These are phyloP conservation scores for Epichloe sp. DNA, from an alignment of 2,329 filamentous ascomycete genomes.

Conservation along the genomic window DNA sequence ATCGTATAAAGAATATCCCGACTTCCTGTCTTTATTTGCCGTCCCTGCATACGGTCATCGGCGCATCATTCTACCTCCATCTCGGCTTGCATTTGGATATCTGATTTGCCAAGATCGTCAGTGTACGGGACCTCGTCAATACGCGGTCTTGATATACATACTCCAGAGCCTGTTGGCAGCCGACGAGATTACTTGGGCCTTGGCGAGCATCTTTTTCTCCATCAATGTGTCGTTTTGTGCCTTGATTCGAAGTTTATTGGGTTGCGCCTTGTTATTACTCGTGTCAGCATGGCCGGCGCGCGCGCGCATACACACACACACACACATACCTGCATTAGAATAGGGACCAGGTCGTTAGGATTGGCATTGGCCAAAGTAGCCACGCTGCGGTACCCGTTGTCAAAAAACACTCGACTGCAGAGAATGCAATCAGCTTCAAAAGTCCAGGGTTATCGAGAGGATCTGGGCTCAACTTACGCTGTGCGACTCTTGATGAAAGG, in stretches of 20 bases:
- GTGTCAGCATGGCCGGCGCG: slow-evolving; percentile 1
- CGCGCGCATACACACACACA: neutral
- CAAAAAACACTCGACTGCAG: slow-evolving; percentile 49
- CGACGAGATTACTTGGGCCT: slow-evolving; percentile 54
- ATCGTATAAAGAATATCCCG: neutral
- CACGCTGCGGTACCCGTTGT: slow-evolving; percentile 60
- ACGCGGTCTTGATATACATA: slow-evolving; percentile 22
- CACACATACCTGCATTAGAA: slow-evolving; percentile 52
- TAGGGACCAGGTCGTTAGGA: slow-evolving; percentile 51
- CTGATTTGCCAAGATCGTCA: slow-evolving; percentile 15
- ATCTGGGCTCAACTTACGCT: slow-evolving; percentile 30
- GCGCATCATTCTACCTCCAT: slow-evolving; percentile 27
- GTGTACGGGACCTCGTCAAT: neutral
- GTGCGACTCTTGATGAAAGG: slow-evolving; percentile 68
- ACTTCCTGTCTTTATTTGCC: neutral
- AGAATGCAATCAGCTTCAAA: neutral
- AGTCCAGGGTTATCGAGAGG: neutral
- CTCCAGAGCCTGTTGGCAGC: slow-evolving; percentile 60
- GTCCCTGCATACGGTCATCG: neutral
- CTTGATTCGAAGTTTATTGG: slow-evolving; percentile 46
- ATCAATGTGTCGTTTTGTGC: slow-evolving; percentile 44
- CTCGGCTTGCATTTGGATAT: slow-evolving; percentile 37
- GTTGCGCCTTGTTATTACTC: slow-evolving; percentile 39
- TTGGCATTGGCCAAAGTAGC: slow-evolving; percentile 57
- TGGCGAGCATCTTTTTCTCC: slow-evolving; percentile 49